Percentiles rank a stretch among this genome's conserved stretches.
These are phyloP conservation scores for Verticillium longisporum DNA, from an alignment of 2,329 filamentous ascomycete genomes.

Conservation along the genomic window DNA sequence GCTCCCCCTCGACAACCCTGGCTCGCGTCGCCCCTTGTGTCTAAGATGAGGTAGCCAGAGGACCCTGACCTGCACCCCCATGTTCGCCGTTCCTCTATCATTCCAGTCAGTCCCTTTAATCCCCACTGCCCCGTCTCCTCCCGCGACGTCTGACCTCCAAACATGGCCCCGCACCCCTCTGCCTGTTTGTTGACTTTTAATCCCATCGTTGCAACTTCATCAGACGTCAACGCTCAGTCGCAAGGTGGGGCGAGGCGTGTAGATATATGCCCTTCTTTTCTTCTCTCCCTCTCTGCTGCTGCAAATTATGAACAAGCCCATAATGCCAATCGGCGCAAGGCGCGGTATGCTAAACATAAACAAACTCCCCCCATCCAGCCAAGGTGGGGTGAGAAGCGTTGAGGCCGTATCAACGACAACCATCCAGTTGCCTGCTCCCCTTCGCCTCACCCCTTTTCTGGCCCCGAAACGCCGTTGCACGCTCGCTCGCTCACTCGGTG, in stretches of 20 bases:
- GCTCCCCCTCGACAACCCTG: neutral
- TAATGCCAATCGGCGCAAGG: neutral
- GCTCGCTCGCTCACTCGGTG: neutral
- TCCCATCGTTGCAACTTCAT: neutral
- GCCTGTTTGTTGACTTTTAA: slow-evolving; percentile 1
- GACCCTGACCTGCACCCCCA: neutral
- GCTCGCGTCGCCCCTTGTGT: neutral
- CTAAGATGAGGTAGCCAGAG: neutral
- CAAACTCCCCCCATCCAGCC: slow-evolving; percentile 1
- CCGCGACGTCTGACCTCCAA: neutral
- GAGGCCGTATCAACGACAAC: neutral
- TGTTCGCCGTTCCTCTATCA: slow-evolving; percentile 5
- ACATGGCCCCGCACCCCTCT: neutral
- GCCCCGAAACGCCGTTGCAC: neutral
- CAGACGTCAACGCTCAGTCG: neutral
- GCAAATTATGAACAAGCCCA: neutral
- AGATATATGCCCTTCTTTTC: neutral
- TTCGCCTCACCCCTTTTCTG: neutral
- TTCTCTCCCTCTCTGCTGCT: neutral
- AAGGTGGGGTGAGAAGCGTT: neutral
- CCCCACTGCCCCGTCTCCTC: neutral
- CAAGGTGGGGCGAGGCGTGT: neutral
- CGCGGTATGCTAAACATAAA: slow-evolving; percentile 11
- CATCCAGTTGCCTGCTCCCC: neutral
- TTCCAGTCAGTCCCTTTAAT: neutral